Conservation (phyloP, 2,329 filamentous ascomycete species). For the Emmonsia crescens region DNA sequence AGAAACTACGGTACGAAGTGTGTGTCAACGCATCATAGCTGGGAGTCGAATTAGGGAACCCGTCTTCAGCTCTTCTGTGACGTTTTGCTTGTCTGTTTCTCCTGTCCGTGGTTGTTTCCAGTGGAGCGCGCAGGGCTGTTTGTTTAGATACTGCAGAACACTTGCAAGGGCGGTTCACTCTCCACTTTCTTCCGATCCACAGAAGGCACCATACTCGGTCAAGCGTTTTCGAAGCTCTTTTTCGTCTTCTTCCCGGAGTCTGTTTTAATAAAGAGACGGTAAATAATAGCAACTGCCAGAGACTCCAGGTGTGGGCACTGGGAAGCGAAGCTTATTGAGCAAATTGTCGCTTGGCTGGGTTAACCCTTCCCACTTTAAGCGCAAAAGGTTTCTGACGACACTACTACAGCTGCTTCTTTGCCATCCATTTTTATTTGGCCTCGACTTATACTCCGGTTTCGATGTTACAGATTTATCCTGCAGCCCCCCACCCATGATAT, state of each 20-base stretch:
- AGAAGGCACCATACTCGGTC: not conserved
- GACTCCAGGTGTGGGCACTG: not conserved
- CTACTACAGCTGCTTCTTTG: not conserved
- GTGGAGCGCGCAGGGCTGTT: not conserved
- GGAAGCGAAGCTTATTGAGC: not conserved
- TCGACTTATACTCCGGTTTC: constrained; percentile 7
- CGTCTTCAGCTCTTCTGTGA: not conserved
- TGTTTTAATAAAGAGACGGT: not conserved
- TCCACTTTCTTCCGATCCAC: constrained; percentile 3
- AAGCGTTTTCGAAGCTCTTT: not conserved
- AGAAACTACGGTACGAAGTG: not conserved
- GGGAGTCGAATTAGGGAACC: not conserved
- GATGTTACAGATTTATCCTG: constrained; percentile 9
- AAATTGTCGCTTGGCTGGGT: not conserved
- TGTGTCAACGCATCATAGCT: constrained; percentile 5
- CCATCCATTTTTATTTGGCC: constrained; percentile 2
- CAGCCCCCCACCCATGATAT: constrained; percentile 18
- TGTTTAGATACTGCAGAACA: not conserved
- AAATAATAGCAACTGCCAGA: not conserved
- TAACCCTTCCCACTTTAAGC: constrained; percentile 4
- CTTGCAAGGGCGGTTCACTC: not conserved
- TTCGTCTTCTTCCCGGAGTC: not conserved
- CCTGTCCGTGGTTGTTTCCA: not conserved
- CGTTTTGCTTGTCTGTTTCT: not conserved
- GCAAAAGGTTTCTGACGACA: constrained; percentile 4